A percentile compares a stretch with the other conserved stretches of the same genome.
phyloP scores from a whole-genome alignment of 768 basidiomycete genomes.

The Tylopilus subfusipes region DNA sequence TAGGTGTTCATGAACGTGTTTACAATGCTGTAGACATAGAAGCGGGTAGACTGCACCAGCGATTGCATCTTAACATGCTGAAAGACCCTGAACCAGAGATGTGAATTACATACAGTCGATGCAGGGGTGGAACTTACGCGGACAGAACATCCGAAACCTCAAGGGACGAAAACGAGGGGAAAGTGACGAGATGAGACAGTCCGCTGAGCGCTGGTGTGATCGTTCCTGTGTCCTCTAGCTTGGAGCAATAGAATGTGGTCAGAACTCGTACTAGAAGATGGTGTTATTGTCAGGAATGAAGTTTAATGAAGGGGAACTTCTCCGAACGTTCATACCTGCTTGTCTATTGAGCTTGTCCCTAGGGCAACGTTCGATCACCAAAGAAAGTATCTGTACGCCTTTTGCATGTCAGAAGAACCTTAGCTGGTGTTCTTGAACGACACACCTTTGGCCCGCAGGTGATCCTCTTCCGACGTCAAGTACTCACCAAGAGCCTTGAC shows the following conservation, averaged over 20 bases:
- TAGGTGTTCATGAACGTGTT: conserved; percentile 50
- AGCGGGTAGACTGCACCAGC: conserved; percentile 78
- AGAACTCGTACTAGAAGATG: conserved; percentile 70
- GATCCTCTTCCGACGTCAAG: conserved; percentile 82
- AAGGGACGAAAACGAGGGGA: conserved; percentile 57
- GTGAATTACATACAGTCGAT: background rate
- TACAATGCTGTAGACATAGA: conserved; percentile 75
- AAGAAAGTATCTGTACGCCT: conserved; percentile 86
- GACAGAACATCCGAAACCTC: conserved; percentile 60
- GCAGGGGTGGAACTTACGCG: conserved; percentile 44
- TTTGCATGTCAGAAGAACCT: background rate
- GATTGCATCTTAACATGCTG: conserved; percentile 76
- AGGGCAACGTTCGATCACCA: conserved; percentile 61
- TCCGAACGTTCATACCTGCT: conserved; percentile 54
- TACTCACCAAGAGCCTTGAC: conserved; percentile 87
- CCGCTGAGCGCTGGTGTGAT: conserved; percentile 81
- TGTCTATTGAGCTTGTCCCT: conserved; percentile 68
- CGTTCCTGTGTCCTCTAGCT: conserved; percentile 82
- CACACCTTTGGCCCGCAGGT: conserved; percentile 73
- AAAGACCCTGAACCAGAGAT: conserved; percentile 53
- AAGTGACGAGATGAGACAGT: conserved; percentile 58
- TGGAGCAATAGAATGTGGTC: conserved; percentile 76
- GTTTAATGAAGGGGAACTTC: background rate
- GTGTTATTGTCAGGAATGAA: conserved; percentile 1
- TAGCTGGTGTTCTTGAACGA: background rate